These are phyloP conservation scores for Exutisphaerella laricina DNA, from an alignment of 2,329 filamentous ascomycete species.

Conservation along the genomic window DNA sequence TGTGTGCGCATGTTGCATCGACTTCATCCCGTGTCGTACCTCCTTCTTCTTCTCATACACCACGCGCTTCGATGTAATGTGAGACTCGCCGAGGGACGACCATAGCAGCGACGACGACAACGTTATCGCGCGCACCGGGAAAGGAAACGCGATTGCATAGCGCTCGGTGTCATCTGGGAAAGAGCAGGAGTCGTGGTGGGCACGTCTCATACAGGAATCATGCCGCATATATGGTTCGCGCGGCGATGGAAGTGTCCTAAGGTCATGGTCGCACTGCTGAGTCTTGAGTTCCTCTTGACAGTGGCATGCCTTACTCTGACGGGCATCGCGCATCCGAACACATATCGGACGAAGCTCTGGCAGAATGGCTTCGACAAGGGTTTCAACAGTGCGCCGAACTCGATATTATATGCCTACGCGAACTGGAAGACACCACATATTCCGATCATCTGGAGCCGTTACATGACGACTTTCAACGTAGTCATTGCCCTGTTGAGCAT, in stretches of 20 bases:
- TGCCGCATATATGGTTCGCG: conserved; percentile 31
- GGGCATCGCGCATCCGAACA: conserved; percentile 66
- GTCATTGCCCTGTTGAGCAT: conserved; percentile 69
- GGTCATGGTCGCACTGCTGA: conserved; percentile 53
- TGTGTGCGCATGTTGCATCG: conserved; percentile 1
- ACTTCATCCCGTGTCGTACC: conserved; percentile 1
- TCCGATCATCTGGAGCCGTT: conserved; percentile 67
- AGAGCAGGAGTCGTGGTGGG: too few species aligned
- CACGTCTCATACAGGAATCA: too few species aligned
- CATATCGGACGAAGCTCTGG: conserved; percentile 69
- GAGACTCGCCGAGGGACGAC: background rate
- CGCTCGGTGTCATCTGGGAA: too few species aligned
- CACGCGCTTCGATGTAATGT: conserved; percentile 5
- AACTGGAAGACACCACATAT: conserved; percentile 59
- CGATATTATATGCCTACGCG: conserved; percentile 66
- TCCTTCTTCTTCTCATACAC: background rate
- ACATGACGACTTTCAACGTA: conserved; percentile 68
- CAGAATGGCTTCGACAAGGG: conserved; percentile 62
- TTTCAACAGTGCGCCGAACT: conserved; percentile 68
- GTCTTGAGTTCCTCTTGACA: conserved; percentile 60
- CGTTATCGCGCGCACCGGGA: background rate
- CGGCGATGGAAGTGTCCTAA: conserved; percentile 51
- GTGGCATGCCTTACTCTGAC: conserved; percentile 64
- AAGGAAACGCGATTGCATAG: too few species aligned
- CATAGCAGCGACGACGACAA: conserved; percentile 2